Conservation (phyloP, 2,329 filamentous ascomycete species). For the Albifimbria verrucaria region DNA sequence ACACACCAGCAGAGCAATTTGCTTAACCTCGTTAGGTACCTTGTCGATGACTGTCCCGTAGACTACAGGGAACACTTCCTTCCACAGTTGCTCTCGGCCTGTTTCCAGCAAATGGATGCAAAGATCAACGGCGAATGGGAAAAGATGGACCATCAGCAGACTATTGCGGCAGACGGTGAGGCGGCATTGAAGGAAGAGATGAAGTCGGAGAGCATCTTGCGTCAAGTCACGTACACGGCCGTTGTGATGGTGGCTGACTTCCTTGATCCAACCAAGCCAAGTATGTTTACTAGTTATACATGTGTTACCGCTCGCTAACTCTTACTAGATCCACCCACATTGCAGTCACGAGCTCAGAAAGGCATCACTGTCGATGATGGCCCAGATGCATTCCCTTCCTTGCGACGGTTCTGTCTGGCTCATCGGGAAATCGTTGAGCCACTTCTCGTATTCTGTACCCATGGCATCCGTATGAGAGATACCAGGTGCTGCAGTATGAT, state of each 20-base stretch:
- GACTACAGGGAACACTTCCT: constrained; percentile 75
- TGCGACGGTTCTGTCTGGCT: constrained; percentile 80
- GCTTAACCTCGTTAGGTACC: constrained; percentile 79
- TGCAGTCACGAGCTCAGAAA: constrained; percentile 22
- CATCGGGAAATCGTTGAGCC: constrained; percentile 79
- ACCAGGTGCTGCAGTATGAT: constrained; percentile 84
- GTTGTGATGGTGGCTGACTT: constrained; percentile 90
- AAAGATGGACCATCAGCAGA: constrained; percentile 63
- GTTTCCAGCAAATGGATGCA: constrained; percentile 81
- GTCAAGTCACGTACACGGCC: constrained; percentile 87
- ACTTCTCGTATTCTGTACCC: constrained; percentile 85
- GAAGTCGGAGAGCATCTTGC: constrained; percentile 93
- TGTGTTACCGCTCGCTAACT: background rate
- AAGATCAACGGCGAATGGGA: constrained; percentile 90
- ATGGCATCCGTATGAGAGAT: constrained; percentile 86
- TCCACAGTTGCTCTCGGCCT: constrained; percentile 74
- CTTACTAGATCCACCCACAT: constrained; percentile 26
- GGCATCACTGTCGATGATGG: constrained; percentile 20
- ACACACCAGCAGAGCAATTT: constrained; percentile 94
- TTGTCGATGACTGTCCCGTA: constrained; percentile 90
- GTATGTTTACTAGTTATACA: constrained; percentile 41
- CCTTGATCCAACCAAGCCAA: constrained; percentile 69
- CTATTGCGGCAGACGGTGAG: constrained; percentile 64
- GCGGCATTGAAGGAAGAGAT: constrained; percentile 88
- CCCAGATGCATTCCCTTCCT: constrained; percentile 48